Evolutionary conservation across 31 red algal species (phyloP).

Genomic region (Endocladia muricata): DNA sequence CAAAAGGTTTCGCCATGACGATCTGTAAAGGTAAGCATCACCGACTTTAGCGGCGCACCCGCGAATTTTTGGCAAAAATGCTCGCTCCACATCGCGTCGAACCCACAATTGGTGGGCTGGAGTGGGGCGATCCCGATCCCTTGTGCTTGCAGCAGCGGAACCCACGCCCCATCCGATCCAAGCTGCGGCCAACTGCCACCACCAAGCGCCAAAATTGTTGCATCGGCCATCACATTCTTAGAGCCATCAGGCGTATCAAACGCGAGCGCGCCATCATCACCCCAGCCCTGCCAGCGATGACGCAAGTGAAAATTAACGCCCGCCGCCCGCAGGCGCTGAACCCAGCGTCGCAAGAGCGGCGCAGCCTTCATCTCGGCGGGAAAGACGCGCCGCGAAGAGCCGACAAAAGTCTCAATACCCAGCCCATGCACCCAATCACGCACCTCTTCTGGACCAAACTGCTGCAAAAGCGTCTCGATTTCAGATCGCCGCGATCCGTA

Average conservation of each 20-base stretch:
- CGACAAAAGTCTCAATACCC: neutral
- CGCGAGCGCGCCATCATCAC: neutral
- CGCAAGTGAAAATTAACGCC: neutral
- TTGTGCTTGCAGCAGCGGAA: neutral
- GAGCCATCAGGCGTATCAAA: neutral
- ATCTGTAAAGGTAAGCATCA: neutral
- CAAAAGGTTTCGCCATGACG: neutral
- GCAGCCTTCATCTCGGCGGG: neutral
- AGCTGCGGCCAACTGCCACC: neutral
- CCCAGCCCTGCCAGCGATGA: neutral
- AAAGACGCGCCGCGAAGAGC: neutral
- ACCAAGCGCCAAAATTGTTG: conserved; percentile 7
- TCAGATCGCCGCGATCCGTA: neutral
- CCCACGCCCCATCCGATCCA: conserved; percentile 18
- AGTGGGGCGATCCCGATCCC: neutral
- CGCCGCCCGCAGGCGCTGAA: neutral
- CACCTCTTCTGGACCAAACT: neutral
- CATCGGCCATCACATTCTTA: neutral
- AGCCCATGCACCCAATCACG: neutral
- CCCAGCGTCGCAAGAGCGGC: neutral
- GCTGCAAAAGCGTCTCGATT: neutral
- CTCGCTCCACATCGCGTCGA: neutral
- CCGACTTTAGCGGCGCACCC: neutral
- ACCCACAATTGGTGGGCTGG: conserved; percentile 1
- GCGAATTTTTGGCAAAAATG: neutral